Evolutionary conservation across 306 rosid species (phyloP), one percentile per base, ranked within the genome.

Genomic region (Styphnolobium japonicum): DNA sequence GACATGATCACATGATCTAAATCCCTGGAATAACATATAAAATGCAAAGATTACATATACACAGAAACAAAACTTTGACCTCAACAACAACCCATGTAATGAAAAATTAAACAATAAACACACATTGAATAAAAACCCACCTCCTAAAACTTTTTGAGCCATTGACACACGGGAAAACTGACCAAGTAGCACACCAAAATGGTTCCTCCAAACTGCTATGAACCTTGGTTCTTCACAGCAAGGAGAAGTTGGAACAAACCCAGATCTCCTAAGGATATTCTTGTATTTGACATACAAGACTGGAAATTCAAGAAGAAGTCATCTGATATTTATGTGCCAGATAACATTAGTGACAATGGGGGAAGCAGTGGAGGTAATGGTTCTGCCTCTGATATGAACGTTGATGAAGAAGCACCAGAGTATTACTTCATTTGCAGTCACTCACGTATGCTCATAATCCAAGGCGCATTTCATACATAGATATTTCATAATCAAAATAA

Each of bases 231-330:
- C 31, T 27, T 27, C 31, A 3, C 31, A 27, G 31, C 31, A 27
- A 1, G 31, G 2, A 27, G 3, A 27, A 27, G 31, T 3, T 27
- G 31, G 31, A 27, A 27, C 46, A 31, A 49, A 70, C 61, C 33
- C 53, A 29, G 63, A 60, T 16, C 18, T 3, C 49, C 16, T 60
- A 2, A 8, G 8, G 33, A 23, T 63, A 42, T 40, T 60, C 52
- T 7, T 58, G 14, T 77, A 23, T 57, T 31, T 58, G 74, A 45
- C 19, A 81, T 85, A 42, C 88, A 92, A 96, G 97, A 90, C 29
- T 92, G 96, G 97, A 92, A 92, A 87, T 72, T 87, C 10, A 96
- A 92, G 87, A 92, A 92, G 90, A 92, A 85, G 79, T 90, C 89
- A 7, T 92, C 97, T 2, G 88, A 90, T 85, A 79, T 89, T 18